These are phyloP conservation scores for Musa balbisiana DNA, from an alignment of 202 grass and related monocot species.

Conservation along the genomic window DNA sequence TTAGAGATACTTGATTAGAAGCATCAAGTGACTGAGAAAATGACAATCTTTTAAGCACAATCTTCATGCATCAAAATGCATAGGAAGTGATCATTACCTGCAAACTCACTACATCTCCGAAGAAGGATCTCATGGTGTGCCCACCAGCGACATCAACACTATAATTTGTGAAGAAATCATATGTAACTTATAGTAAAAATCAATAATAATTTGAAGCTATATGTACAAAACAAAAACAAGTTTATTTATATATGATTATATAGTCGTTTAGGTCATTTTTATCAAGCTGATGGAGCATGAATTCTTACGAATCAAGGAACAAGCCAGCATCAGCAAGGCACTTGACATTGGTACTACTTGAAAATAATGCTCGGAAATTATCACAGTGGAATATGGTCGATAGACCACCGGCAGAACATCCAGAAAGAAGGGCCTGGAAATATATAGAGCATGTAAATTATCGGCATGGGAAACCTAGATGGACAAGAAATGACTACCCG, in stretches of 20 bases:
- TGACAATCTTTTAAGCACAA: too few species aligned
- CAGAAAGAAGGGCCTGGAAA: background rate
- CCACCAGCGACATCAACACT: conserved; percentile 71
- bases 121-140: conserved; percentile 62
- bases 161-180: conserved; percentile 20
- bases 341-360: background rate
- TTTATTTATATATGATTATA: too few species aligned
- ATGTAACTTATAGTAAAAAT: background rate
- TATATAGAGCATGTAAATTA: background rate
- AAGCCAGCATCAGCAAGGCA: conserved; percentile 8
- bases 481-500: conserved; percentile 19
- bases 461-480: too few species aligned
- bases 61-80: background rate
- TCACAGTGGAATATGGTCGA: conserved; percentile 6
- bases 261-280: too few species aligned
- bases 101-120: conserved; percentile 67
- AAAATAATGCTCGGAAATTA: conserved; percentile 1
- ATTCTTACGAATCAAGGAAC: background rate
- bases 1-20: background rate
- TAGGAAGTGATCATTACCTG: conserved; percentile 36
- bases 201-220: too few species aligned
- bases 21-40: too few species aligned
- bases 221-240: too few species aligned
- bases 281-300: too few species aligned
- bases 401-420: conserved; percentile 10